Conservation (phyloP, 2,329 filamentous ascomycete genomes). For the Neonectria coccinea region DNA sequence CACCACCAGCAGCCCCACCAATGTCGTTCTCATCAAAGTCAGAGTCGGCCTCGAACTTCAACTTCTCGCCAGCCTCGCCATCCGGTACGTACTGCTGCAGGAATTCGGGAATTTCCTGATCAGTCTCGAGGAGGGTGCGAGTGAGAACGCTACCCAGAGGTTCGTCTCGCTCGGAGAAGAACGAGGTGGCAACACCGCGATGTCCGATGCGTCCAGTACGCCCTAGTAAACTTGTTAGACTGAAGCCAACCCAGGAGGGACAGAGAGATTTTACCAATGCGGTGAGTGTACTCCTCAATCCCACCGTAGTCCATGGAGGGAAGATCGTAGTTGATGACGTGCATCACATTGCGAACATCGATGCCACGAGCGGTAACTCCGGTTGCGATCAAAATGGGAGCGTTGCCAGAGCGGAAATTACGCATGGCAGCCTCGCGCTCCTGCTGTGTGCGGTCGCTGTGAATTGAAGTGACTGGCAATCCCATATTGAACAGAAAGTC, state of each 20-base stretch:
- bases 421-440: slow-evolving; percentile 95
- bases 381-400: slow-evolving; percentile 87
- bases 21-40: slow-evolving; percentile 60
- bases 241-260: not conserved
- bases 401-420: slow-evolving; percentile 79
- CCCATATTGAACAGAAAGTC: slow-evolving; percentile 86
- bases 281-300: slow-evolving; percentile 92
- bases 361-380: slow-evolving; percentile 89
- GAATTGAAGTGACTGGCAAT: slow-evolving; percentile 88
- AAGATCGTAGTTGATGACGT: slow-evolving; percentile 94
- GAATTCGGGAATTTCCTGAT: slow-evolving; percentile 86
- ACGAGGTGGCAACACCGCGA: slow-evolving; percentile 85
- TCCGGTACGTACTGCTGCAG: slow-evolving; percentile 73
- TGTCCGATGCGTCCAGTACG: slow-evolving; percentile 96
- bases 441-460: slow-evolving; percentile 85
- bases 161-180: slow-evolving; percentile 84
- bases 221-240: slow-evolving; percentile 60
- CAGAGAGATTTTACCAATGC: slow-evolving; percentile 75
- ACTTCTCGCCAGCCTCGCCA: slow-evolving; percentile 57
- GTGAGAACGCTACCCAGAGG: slow-evolving; percentile 79
- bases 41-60: slow-evolving; percentile 68
- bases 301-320: slow-evolving; percentile 82
- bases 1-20: slow-evolving; percentile 43
- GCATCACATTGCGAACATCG: slow-evolving; percentile 86
- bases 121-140: slow-evolving; percentile 83